Evolutionary conservation across 2,329 filamentous ascomycete genomes (phyloP).

Genomic region (Coniochaeta sp.): DNA sequence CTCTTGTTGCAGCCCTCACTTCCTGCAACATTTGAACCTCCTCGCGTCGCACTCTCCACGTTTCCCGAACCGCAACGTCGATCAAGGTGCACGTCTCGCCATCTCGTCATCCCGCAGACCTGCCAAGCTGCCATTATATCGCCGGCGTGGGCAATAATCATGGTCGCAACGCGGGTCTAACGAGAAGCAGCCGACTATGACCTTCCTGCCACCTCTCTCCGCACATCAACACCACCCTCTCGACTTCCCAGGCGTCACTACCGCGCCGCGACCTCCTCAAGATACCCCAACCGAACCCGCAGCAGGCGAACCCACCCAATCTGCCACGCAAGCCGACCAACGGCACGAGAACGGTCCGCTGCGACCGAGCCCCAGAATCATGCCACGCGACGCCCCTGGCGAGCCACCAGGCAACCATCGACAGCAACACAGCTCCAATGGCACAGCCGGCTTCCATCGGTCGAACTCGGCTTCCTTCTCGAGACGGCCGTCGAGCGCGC

Average conservation of each 20-base stretch:
- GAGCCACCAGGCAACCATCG: not conserved
- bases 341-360: not conserved
- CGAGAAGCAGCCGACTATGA: not conserved
- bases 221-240: not conserved
- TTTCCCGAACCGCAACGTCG: not conserved
- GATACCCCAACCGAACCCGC: not conserved
- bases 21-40: not conserved
- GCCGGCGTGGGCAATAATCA: not conserved
- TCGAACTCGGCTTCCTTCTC: slow-evolving; percentile 5
- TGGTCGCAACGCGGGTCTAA: not conserved
- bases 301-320: not conserved
- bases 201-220: not conserved
- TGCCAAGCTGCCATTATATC: not conserved
- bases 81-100: not conserved
- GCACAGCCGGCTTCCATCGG: not conserved
- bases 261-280: not conserved
- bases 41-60: not conserved
- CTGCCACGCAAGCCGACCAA: not conserved
- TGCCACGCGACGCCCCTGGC: not conserved
- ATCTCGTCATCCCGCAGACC: not conserved
- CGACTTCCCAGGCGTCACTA: not conserved
- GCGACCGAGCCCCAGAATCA: not conserved
- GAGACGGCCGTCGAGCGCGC: slow-evolving; percentile 33
- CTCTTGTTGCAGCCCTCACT: no score
- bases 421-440: not conserved